These are phyloP conservation scores for Xylariaceae sp. DNA, from an alignment of 2,329 filamentous ascomycete genomes.

Conservation along the genomic window DNA sequence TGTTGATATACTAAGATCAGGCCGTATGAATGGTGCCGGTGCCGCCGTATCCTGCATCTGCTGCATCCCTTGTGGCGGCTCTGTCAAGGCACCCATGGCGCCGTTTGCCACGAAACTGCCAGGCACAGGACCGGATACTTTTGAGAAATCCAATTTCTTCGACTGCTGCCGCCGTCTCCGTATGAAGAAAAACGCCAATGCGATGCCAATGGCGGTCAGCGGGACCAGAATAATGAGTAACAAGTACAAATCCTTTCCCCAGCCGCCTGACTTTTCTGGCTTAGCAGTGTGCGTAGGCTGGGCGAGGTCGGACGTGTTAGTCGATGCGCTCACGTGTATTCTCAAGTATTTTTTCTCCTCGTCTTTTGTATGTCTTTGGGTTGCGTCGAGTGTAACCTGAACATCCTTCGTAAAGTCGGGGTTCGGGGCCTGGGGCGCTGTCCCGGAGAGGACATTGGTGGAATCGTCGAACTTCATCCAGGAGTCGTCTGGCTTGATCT, in stretches of 20 bases:
- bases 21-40: background rate
- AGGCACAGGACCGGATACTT: constrained; percentile 32
- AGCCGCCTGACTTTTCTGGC: constrained; percentile 15
- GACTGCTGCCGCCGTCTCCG: constrained; percentile 25
- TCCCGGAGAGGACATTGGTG: constrained; percentile 27
- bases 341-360: constrained; percentile 26
- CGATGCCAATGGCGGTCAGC: constrained; percentile 20
- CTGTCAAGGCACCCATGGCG: constrained; percentile 18
- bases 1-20: constrained; percentile 3
- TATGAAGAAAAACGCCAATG: constrained; percentile 25
- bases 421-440: constrained; percentile 20
- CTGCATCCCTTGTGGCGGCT: constrained; percentile 11
- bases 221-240: constrained; percentile 29
- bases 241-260: constrained; percentile 27
- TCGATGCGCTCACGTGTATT: constrained; percentile 20
- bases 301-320: constrained; percentile 4
- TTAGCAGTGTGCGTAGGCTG: constrained; percentile 9
- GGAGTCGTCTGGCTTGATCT: constrained; percentile 25
- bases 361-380: constrained; percentile 21
- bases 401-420: constrained; percentile 13
- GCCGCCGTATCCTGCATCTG: constrained; percentile 24
- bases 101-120: constrained; percentile 29
- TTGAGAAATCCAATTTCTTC: constrained; percentile 18
- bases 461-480: constrained; percentile 34
- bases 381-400: constrained; percentile 26